Evolutionary conservation across 108 stramenopile species (phyloP), one percentile per base, ranked within the genome.

Genomic region (Cyclotella distinguenda): DNA sequence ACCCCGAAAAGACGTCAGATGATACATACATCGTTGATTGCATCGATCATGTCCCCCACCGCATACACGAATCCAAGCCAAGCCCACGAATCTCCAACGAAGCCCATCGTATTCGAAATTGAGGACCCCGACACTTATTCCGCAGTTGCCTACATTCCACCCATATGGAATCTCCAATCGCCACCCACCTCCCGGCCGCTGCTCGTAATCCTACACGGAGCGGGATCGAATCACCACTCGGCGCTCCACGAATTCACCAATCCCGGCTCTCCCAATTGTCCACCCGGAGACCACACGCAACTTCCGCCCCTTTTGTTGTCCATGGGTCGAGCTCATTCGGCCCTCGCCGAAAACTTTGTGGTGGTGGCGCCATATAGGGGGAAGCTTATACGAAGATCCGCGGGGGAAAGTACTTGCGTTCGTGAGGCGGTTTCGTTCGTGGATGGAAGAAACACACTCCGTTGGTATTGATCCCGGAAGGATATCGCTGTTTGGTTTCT

Each of bases 401-500:
- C 64, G 91, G 26, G 44, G 58, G 7, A 87, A 86, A 48, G 18
- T 93, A 0, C 32, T 89, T 30, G 44, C 80, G 6, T 93, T 89
- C 60, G 27, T 87, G 11, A 75, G 84, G 39, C 88, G 85, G 85
- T 54, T 81, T 21, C 31, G 42, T 31, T 51, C 59, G 32, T 66
- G 64, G 58, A 39, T 60, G 0, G 68, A 66, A 31, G 43, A 68
- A 3, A 51, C 70, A 35, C 6, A 38, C 10, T 28, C 40, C 10
- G 8, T 33, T 11, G 42, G 23, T 15, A 69, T 86, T 58, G 78
- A 87, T 62, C 78, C 72, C 1, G 69, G 68, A 40, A 77, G 79
- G 18, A 61, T 86, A 16, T 79, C 73, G 36, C 49, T 92, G 11
- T 87, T 92, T 70, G 91, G 91, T 1, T 93, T 93, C 60, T 85